Base-by-base conservation (phyloP, 805 yeast genomes). In the Lipomyces sp. region DNA sequence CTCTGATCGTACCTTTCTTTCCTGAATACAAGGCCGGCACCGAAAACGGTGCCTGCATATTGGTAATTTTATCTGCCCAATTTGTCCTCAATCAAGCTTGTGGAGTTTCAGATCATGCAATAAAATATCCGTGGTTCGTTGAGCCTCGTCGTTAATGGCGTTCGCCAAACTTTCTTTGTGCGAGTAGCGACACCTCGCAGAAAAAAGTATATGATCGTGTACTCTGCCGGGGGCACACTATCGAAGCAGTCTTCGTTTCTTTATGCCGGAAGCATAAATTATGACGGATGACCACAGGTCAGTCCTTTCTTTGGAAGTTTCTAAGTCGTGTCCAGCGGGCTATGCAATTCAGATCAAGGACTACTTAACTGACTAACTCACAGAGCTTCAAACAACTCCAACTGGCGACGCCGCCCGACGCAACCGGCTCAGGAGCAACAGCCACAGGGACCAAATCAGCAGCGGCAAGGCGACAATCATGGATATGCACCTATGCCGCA, bases 41-140 rank as follows among this genome's bases (percentile, higher is more conserved):
- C 58, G 69, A 35, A 45, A 68, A 60, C 35, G 71, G 67, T 18
- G 70, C 69, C 53, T 57, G 64, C 70, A 66, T 66, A 6, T 35
- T 53, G 3, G 18, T 30, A 24, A 33, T 32, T 29, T 13, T 15
- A 54, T 42, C 48, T 15, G 24, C 7, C 29, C 18, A 5, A 10
- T 0, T 32, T 0, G 10, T n/a, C 7, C 11, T n/a, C 3, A 6
- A n/a, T 30, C 51, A 13, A 7, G 4, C 8, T 35, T 50, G 24
- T 11, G 2, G 60, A n/a, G 54, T 13, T 24, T 24, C 24, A 24
- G n/a, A 2, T 39, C n/a, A 2, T 30, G 51, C 6, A 6, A 33
- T 11, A n/a, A 2, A 48, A 10, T n/a, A 62, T n/a, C 8, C 29
- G 62, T 4, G 15, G 48, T 15, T n/a, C n/a, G n/a, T n/a, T 11